A percentile compares a stretch with the other conserved stretches of the same genome.
Evolutionary conservation across 1,284 basidiomycete genomes (phyloP).

Genomic region (Tylopilus orsonianus): DNA sequence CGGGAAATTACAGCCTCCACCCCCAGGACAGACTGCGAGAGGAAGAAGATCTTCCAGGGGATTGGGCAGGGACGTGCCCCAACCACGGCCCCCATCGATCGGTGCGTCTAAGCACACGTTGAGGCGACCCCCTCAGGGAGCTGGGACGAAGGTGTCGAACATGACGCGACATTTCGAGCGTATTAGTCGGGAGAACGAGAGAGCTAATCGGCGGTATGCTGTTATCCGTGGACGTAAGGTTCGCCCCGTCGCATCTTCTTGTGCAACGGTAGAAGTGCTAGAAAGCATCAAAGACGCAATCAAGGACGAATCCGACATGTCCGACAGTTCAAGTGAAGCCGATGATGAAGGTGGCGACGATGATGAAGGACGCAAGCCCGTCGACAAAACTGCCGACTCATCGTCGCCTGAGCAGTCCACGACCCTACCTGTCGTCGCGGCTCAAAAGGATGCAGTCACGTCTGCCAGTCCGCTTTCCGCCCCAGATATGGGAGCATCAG

Average conservation of each 20-base stretch:
- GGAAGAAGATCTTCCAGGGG: conserved; percentile 43
- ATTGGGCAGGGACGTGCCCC: conserved; percentile 49
- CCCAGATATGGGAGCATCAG: conserved; percentile 18
- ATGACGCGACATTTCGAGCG: conserved; percentile 79
- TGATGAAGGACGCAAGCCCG: conserved; percentile 47
- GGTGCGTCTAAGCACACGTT: conserved; percentile 49
- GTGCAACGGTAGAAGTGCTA: conserved; percentile 88
- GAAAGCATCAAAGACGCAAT: conserved; percentile 93
- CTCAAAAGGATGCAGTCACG: conserved; percentile 10
- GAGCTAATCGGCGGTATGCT: conserved; percentile 65
- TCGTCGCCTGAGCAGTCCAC: conserved; percentile 39
- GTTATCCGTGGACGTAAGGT: conserved; percentile 86
- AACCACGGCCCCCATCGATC: conserved; percentile 41
- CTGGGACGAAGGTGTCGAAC: conserved; percentile 67
- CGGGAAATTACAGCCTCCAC: conserved; percentile 24
- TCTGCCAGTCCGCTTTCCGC: conserved; percentile 11
- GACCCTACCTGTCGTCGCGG: conserved; percentile 25
- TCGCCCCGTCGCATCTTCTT: conserved; percentile 89
- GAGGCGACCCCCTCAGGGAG: conserved; percentile 47
- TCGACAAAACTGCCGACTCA: conserved; percentile 33
- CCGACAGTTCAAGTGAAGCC: conserved; percentile 81
- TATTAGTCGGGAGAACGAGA: conserved; percentile 65
- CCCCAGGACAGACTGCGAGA: conserved; percentile 35
- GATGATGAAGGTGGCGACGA: conserved; percentile 84
- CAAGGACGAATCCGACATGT: conserved; percentile 79